Base-by-base conservation (phyloP, 2,329 filamentous ascomycete species). In the Fusarium haematococcum region DNA sequence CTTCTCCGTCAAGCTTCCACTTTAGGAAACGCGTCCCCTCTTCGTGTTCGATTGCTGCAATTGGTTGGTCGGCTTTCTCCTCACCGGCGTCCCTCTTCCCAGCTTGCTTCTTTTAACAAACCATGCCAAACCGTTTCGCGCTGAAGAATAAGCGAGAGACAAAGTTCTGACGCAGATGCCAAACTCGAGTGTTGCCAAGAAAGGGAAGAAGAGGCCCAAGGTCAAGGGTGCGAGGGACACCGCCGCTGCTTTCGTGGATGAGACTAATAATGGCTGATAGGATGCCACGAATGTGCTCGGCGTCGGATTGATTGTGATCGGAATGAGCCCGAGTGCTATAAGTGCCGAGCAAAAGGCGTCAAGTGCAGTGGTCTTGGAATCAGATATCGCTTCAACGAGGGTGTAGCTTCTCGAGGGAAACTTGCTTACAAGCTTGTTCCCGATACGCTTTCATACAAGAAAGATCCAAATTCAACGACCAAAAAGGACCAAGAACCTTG, bases 351-450 rank as follows among this genome's bases (percentile, higher is more conserved):
- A 6, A 65, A 57, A 32, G 67, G 67, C 9, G n/a, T 69, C 20
- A 59, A 45, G 10, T 69, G 67, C 25, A 65, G 45, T 1, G 35
- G 45, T 8, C 57, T 65, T 6, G 57, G 54, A 3, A 62, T 69
- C 5, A 61, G 67, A 7, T 69, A 69, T n/a, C 67, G 67, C 16
- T 69, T 69, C 67, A 66, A 65, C 37, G 67, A 69, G 32, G 63
- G 67, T 5, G 58, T 69, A 6, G 67, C 67, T 2, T 65, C 67
- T 4, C n/a, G 67, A 14, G 67, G 67, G 6, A 69, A 69, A 11
- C 57, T 69, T 58, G 67, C 63, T 18, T 52, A 59, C 6, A 66
- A 69, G 32, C 63, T 54, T 39, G 20, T 69, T 23, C 62, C 67
- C 10, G 56, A 65, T 27, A 61, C 37, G 4, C 48, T 69, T 16